These are phyloP conservation scores for Punctularia strigosozonata DNA, from an alignment of 768 basidiomycete genomes.

Conservation along the genomic window DNA sequence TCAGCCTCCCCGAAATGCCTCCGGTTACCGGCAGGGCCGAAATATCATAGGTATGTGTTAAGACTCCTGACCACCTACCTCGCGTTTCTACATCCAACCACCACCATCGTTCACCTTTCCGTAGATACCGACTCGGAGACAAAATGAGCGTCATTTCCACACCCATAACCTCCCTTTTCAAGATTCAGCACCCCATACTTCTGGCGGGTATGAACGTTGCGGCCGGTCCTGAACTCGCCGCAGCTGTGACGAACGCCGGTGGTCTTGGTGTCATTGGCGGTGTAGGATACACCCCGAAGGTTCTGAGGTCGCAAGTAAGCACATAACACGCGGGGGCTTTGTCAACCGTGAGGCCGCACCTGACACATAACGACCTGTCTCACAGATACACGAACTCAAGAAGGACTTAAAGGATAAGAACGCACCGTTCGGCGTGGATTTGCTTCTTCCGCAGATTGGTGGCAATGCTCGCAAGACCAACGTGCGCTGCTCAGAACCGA, in stretches of 20 bases:
- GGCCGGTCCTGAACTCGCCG: conserved; percentile 75
- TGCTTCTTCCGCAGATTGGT: conserved; percentile 80
- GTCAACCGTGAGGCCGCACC: not conserved
- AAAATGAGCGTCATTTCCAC: conserved; percentile 60
- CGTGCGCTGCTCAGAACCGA: conserved; percentile 24
- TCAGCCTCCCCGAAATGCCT: too few species aligned
- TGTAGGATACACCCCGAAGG: conserved; percentile 73
- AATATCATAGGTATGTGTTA: too few species aligned
- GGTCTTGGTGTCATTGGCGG: conserved; percentile 92
- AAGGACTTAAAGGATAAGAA: conserved; percentile 59
- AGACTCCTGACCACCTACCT: too few species aligned
- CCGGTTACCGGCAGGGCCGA: too few species aligned
- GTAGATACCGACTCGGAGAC: too few species aligned
- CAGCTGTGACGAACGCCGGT: conserved; percentile 89
- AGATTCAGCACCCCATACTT: conserved; percentile 79
- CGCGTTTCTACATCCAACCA: conserved; percentile 1
- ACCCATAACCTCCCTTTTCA: conserved; percentile 82
- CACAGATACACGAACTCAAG: conserved; percentile 64
- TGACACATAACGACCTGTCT: not conserved
- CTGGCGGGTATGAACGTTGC: conserved; percentile 77
- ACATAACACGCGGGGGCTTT: too few species aligned
- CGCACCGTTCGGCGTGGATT: conserved; percentile 83
- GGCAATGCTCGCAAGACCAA: conserved; percentile 87
- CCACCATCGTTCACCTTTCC: not conserved
- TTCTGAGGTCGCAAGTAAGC: conserved; percentile 62